A percentile compares a stretch with the other conserved stretches of the same genome.
phyloP scores from a whole-genome alignment of 129 eudicot genomes.

The Flaveria linearis region DNA sequence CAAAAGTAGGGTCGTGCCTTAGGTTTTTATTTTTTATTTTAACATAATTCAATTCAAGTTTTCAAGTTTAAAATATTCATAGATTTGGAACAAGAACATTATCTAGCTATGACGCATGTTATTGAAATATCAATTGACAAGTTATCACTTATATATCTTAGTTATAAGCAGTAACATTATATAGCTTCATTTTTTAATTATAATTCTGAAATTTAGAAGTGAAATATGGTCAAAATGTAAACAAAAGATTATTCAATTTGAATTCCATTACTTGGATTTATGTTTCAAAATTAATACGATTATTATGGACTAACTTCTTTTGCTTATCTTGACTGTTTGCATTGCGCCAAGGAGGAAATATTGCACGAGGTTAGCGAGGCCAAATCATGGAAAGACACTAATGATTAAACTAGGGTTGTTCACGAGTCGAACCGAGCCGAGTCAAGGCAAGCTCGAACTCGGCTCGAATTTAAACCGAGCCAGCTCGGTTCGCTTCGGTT shows the following conservation, averaged over 20 bases:
- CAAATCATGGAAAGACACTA: not conserved
- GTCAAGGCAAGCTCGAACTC: too few relatives aligned
- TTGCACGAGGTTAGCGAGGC: not conserved
- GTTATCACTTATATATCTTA: too few relatives aligned
- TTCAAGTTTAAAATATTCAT: too few relatives aligned
- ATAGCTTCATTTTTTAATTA: not conserved
- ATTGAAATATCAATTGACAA: too few relatives aligned
- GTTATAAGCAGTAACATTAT: not conserved
- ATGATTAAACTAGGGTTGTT: not conserved
- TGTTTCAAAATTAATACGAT: slow-evolving; percentile 2
- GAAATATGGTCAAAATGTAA: not conserved
- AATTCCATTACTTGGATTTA: slow-evolving; percentile 22
- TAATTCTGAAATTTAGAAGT: not conserved
- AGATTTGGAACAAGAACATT: too few relatives aligned
- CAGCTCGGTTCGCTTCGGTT: too few relatives aligned
- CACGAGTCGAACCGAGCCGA: too few relatives aligned
- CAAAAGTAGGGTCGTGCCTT: too few relatives aligned
- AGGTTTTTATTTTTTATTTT: too few relatives aligned
- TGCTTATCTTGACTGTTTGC: slow-evolving; percentile 19
- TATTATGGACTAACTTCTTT: slow-evolving; percentile 14
- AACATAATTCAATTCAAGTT: too few relatives aligned
- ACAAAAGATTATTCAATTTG: slow-evolving; percentile 13
- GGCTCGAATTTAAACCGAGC: too few relatives aligned
- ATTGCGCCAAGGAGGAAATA: not conserved
- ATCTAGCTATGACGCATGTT: too few relatives aligned